Percentiles rank a stretch among this genome's conserved stretches.
Evolutionary conservation across 495 filamentous ascomycete species (phyloP).

Genomic region (Podospora sp.): DNA sequence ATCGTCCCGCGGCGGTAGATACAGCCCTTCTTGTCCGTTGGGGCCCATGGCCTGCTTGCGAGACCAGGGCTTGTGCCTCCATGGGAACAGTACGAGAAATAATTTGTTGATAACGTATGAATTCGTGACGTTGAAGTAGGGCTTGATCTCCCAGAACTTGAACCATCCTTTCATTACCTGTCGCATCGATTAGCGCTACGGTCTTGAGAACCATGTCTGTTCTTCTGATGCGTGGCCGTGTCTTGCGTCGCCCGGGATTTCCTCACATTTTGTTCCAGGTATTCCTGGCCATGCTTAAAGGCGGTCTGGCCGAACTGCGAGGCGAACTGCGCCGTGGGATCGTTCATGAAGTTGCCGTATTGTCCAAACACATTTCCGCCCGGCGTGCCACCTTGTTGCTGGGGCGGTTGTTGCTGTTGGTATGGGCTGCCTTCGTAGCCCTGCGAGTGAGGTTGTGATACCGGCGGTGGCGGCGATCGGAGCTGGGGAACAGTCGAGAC

Average conservation of each 20-base stretch:
- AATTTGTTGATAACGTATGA: constrained; percentile 83
- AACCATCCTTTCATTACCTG: constrained; percentile 77
- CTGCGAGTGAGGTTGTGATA: constrained; percentile 68
- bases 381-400: constrained; percentile 34
- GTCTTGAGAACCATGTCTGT: neutral
- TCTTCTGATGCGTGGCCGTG: neutral
- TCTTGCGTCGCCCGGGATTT: neutral
- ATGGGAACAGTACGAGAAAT: constrained; percentile 91
- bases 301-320: constrained; percentile 93
- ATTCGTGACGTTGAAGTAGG: constrained; percentile 98
- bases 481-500: constrained; percentile 98
- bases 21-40: constrained; percentile 77
- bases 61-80: constrained; percentile 96
- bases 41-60: constrained; percentile 66
- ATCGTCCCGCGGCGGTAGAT: constrained; percentile 93
- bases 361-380: constrained; percentile 63
- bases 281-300: constrained; percentile 84
- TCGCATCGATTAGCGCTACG: neutral
- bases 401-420: constrained; percentile 55
- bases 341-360: constrained; percentile 90
- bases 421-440: constrained; percentile 78
- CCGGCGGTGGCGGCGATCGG: constrained; percentile 89
- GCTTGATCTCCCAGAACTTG: constrained; percentile 87
- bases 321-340: constrained; percentile 94
- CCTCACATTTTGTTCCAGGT: constrained; percentile 87